phyloP scores from a whole-genome alignment of 331 rosid genomes.

The Spiraea crenata region DNA sequence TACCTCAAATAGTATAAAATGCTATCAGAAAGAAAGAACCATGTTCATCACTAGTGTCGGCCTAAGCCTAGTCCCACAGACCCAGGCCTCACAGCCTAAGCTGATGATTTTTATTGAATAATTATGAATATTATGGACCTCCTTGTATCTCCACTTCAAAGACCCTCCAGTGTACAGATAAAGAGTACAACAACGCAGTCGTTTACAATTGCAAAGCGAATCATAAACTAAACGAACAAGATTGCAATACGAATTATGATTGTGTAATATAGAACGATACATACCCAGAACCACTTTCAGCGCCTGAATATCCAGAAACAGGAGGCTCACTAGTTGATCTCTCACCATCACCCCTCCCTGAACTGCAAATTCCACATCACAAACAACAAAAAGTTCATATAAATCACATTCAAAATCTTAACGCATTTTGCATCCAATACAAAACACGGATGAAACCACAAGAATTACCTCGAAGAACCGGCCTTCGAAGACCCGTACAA shows the following conservation, averaged over 20 bases:
- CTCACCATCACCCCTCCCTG: slow-evolving; percentile 41
- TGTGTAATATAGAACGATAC: slow-evolving; percentile 8
- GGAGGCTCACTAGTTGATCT: slow-evolving; percentile 35
- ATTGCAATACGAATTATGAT: no score
- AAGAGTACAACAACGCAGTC: no score
- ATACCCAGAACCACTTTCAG: slow-evolving; percentile 53
- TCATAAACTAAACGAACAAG: no score
- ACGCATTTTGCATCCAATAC: background rate
- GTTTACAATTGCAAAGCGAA: no score
- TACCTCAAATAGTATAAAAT: no score
- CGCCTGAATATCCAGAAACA: slow-evolving; percentile 38
- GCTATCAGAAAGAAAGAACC: background rate
- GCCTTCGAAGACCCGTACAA: slow-evolving; percentile 45
- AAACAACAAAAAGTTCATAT: slow-evolving; percentile 10
- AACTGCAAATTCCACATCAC: slow-evolving; percentile 40
- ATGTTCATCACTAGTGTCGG: background rate
- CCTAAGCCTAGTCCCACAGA: background rate
- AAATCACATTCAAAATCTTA: background rate
- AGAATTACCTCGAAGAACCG: slow-evolving; percentile 30
- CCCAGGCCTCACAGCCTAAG: background rate
- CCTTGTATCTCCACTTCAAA: background rate
- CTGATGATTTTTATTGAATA: background rate
- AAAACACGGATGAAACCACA: slow-evolving; percentile 37
- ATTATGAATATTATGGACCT: background rate
- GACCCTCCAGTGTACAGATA: no score